Percentiles rank a stretch among this genome's conserved stretches.
Evolutionary conservation across 1,284 basidiomycete genomes (phyloP).

Genomic region (Neolentinus lepideus): DNA sequence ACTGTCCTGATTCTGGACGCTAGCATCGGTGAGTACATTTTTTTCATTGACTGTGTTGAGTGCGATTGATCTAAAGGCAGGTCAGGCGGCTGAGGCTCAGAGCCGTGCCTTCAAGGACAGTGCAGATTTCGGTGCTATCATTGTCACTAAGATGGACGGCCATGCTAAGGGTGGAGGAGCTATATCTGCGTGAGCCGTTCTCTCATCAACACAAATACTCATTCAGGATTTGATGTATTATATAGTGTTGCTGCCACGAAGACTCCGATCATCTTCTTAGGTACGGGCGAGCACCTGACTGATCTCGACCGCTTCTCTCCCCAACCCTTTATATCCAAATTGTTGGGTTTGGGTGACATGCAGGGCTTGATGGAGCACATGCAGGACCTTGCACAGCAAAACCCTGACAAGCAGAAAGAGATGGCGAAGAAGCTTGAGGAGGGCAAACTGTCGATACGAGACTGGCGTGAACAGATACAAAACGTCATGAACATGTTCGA

Average conservation of each 20-base stretch:
- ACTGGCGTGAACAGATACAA: constrained; percentile 96
- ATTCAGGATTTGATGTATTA: constrained; percentile 8
- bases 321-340: constrained; percentile 95
- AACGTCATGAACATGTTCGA: constrained; percentile 96
- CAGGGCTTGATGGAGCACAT: constrained; percentile 97
- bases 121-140: constrained; percentile 96
- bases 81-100: constrained; percentile 97
- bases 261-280: constrained; percentile 98
- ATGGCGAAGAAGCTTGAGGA: constrained; percentile 98
- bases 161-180: constrained; percentile 99
- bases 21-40: constrained; percentile 56
- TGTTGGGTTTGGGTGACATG: constrained; percentile 94
- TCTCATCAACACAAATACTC: not conserved
- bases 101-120: constrained; percentile 97
- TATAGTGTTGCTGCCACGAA: constrained; percentile 92
- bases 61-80: constrained; percentile 29
- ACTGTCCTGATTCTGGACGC: constrained; percentile 87
- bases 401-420: constrained; percentile 95
- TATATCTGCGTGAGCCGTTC: constrained; percentile 83
- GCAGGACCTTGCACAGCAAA: constrained; percentile 89
- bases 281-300: constrained; percentile 94
- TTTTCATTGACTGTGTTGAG: not conserved
- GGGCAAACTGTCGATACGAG: constrained; percentile 93
- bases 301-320: constrained; percentile 96
- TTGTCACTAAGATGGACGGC: constrained; percentile 99